phyloP scores from a whole-genome alignment of 2,329 filamentous ascomycete genomes.

The Thyridium curvatum region DNA sequence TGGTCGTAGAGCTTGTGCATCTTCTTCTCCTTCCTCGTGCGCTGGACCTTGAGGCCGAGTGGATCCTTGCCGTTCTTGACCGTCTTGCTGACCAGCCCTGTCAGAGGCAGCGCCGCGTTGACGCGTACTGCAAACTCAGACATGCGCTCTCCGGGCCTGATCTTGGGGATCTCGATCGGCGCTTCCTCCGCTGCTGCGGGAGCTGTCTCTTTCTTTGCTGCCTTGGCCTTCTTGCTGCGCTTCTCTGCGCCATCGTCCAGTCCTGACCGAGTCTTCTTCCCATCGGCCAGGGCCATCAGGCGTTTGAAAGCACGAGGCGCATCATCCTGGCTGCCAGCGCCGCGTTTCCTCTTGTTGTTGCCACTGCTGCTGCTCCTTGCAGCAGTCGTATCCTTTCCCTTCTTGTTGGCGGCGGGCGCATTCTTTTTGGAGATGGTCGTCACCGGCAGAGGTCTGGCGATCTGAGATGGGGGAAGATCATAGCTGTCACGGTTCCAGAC shows the following conservation, averaged over 20 bases:
- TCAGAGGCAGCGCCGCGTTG: constrained; percentile 74
- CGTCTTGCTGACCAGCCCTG: constrained; percentile 60
- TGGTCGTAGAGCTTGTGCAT: constrained; percentile 77
- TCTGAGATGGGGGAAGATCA: constrained; percentile 41
- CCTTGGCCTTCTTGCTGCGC: constrained; percentile 22
- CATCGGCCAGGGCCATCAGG: constrained; percentile 67
- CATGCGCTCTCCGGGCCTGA: constrained; percentile 77
- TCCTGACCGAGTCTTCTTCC: constrained; percentile 55
- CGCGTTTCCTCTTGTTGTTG: constrained; percentile 43
- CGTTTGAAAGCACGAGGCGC: constrained; percentile 83
- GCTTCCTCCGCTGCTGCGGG: neutral
- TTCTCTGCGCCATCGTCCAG: constrained; percentile 60
- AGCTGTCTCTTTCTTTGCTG: constrained; percentile 13
- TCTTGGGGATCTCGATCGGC: constrained; percentile 48
- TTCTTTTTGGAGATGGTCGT: constrained; percentile 23
- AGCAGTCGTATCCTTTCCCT: constrained; percentile 17
- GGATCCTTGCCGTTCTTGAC: constrained; percentile 56
- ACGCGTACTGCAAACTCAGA: constrained; percentile 78
- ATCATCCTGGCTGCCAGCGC: constrained; percentile 55
- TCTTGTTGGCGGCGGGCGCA: constrained; percentile 23
- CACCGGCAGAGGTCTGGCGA: constrained; percentile 45
- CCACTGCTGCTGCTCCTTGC: constrained; percentile 15
- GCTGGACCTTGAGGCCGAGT: constrained; percentile 57
- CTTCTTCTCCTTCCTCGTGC: constrained; percentile 78
- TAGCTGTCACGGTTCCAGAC: constrained; percentile 26